phyloP scores from a whole-genome alignment of 2,329 filamentous ascomycete species.

The Sclerotinia borealis region DNA sequence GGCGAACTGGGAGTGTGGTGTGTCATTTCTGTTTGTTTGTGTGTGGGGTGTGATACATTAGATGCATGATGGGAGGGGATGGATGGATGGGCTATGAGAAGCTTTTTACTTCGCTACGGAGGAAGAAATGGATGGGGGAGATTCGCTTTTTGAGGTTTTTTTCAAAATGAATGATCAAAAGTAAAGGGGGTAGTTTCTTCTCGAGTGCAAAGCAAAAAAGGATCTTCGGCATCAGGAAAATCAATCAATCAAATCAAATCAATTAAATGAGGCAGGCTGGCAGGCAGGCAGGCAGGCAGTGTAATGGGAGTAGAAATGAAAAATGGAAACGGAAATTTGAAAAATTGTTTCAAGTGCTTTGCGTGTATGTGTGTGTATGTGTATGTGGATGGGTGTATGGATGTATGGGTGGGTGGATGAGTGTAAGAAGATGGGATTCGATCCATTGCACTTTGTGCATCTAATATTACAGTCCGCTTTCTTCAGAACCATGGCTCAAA shows the following conservation, averaged over 20 bases:
- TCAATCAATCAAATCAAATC: neutral
- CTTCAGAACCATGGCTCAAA: too few species aligned
- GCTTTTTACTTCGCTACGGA: neutral
- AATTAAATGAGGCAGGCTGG: neutral
- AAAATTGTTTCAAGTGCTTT: neutral
- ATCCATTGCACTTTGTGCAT: too few species aligned
- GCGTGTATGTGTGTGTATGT: neutral
- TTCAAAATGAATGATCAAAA: constrained; percentile 27
- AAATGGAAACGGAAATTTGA: neutral
- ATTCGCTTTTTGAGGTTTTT: constrained; percentile 17
- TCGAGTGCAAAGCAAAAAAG: constrained; percentile 1
- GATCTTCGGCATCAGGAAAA: neutral
- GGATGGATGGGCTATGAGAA: neutral
- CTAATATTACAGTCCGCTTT: too few species aligned
- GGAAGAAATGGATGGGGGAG: neutral
- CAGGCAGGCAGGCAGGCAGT: neutral
- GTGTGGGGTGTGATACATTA: neutral
- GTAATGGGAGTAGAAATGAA: neutral
- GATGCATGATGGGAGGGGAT: neutral
- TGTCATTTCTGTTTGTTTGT: neutral
- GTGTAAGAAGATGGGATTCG: neutral
- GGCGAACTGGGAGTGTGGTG: constrained; percentile 28
- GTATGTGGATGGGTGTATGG: neutral
- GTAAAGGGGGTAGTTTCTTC: neutral
- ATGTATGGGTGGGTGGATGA: neutral